Base-by-base conservation (phyloP, 2,329 filamentous ascomycete genomes). In the Nemania bipapillata region DNA sequence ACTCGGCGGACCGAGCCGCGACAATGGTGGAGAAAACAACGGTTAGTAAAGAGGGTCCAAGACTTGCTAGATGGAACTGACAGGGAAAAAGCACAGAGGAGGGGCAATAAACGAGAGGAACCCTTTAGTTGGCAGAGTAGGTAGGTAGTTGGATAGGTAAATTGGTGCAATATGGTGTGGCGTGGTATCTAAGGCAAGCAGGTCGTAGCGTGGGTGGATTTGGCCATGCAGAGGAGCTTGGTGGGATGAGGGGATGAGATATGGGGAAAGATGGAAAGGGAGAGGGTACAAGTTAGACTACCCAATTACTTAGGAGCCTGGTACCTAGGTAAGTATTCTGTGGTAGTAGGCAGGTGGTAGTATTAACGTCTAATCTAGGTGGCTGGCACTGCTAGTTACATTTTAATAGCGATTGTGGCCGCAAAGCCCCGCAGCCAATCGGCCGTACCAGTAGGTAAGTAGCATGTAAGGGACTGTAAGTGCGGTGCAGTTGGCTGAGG, bases 1-100 rank as follows among this genome's bases (percentile, higher is more conserved):
- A 45, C 40, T 28, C 7, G 22, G 26, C 66, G 66, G 62, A 37
- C 57, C 56, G 56, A 28, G 40, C 60, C 65, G 65, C 52, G 32
- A 4, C 22, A 45, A 17, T 26, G 59, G 54, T 45, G 60, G 60
- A 63, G 58, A 26, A 61, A 9, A 1, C 22, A 9, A 17, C 50
- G 20, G 17, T n/a, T 54, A n/a, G 40, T 45, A 17, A 17, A 45
- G 28, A 54, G 50, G 11, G 50, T 22, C 24, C 35, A 24, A 15
- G 28, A 26, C 50, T n/a, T 52, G 4, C 8, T 26, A 47, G 37
- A 30, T 4, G 50, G n/a, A 40, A 32, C 12, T 24, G 40, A 40
- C 17, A 50, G 49, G 28, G 50, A 61, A 26, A 15, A 54, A 54
- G 50, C 50, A 15, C n/a, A 8, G 47, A 50, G 45, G 45, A 2